phyloP scores from a whole-genome alignment of 768 basidiomycete genomes.

The Termitomyces sp. region DNA sequence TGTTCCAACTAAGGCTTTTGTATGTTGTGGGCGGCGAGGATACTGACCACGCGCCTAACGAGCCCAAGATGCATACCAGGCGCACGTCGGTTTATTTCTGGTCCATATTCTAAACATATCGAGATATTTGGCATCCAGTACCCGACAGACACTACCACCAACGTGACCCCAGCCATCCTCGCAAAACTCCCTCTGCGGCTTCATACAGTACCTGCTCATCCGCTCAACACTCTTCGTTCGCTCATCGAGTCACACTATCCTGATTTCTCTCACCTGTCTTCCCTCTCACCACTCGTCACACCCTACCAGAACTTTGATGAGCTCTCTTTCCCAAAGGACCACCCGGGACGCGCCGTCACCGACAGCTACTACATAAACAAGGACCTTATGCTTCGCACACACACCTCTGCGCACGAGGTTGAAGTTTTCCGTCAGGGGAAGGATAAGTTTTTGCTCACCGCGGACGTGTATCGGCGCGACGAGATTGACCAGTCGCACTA shows the following conservation, averaged over 20 bases:
- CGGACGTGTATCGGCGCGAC: conserved; percentile 97
- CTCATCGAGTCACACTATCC: conserved; percentile 85
- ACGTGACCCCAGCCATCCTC: conserved; percentile 81
- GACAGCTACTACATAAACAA: conserved; percentile 97
- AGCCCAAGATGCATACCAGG: conserved; percentile 1
- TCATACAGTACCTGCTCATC: conserved; percentile 74
- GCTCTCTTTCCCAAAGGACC: conserved; percentile 88
- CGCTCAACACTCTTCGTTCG: conserved; percentile 76
- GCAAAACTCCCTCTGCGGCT: conserved; percentile 73
- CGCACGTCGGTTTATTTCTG: conserved; percentile 7
- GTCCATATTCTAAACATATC: conserved; percentile 22
- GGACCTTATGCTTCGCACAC: conserved; percentile 89
- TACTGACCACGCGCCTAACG: conserved; percentile 2
- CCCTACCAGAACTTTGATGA: conserved; percentile 95
- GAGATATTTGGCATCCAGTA: conserved; percentile 63
- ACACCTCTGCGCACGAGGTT: conserved; percentile 98
- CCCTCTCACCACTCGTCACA: conserved; percentile 84
- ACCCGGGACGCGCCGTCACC: conserved; percentile 84
- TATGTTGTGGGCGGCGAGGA: conserved; percentile 13
- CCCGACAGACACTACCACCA: conserved; percentile 73
- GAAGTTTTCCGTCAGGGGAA: conserved; percentile 77
- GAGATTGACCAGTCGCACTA: conserved; percentile 97
- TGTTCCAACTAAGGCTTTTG: not conserved
- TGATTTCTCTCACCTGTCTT: conserved; percentile 64
- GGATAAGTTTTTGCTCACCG: conserved; percentile 84